Evolutionary conservation across 2,329 filamentous ascomycete species (phyloP), one percentile per base, ranked within the genome.

Genomic region (Venturia nashicola): DNA sequence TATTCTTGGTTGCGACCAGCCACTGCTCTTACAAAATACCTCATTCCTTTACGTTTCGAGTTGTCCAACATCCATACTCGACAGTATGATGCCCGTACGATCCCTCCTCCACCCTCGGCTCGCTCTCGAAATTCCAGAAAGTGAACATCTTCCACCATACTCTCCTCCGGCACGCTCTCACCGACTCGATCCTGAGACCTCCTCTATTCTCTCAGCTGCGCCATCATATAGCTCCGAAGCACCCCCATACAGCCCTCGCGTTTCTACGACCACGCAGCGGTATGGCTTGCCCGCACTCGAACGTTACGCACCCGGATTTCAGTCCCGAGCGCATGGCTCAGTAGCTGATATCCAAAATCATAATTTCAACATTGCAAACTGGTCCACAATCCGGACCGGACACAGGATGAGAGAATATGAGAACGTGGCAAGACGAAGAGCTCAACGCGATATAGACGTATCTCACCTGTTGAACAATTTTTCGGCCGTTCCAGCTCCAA

Each of bases 221-320:
- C 86, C 86, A 48, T 88, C 86, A 11, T 88, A 88, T 72, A 68
- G 83, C 66, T 88, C 86, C 63, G 85, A 87, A 62, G 82, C 80
- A 2, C 86, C 86, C 5, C 85, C 85, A 0, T 87, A 88, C 70
- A 83, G 39, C 20, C 84, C 70, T 84, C 84, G 20, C 42, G 60
- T 61, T 16, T 12, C 51, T 34, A 3, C 6, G 12, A 36, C 9
- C 51, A 57, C 51, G 20, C 62, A 54, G 23, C 57, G 32, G 36
- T 34, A 51, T 60, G 62, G 63, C 9, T 43, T 65, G 32, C 34
- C 62, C 23, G 36, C 42, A 34, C 42, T 51, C 48, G 23, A 59
- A 64, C 62, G 64, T 40, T 72, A 70, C 57, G 70, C 71, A 6
- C 70, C 70, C 1, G 70, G 72, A 61, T 72, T 71, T 65, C 59